Conservation (phyloP, 2,329 filamentous ascomycete species). For the Neofusicoccum ribis region DNA sequence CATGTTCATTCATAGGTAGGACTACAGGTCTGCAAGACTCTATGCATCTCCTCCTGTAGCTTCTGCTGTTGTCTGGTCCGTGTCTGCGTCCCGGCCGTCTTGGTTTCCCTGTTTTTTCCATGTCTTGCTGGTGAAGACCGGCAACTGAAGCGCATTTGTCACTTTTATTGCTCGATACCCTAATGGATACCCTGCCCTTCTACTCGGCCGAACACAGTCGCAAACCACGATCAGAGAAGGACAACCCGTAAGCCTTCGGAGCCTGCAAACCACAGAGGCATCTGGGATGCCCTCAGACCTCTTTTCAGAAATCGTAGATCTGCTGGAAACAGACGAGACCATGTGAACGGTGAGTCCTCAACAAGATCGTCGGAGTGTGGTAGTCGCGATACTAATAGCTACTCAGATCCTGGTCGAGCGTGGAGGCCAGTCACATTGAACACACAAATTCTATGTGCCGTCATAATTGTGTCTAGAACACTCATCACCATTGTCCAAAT, state of each 20-base stretch:
- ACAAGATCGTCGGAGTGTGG: too few species aligned
- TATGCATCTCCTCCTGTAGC: background rate
- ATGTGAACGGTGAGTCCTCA: background rate
- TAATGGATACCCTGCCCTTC: background rate
- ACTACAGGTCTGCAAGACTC: background rate
- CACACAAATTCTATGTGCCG: conserved; percentile 37
- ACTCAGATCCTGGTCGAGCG: background rate
- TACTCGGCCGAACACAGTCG: background rate
- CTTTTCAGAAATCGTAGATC: background rate
- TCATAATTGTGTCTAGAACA: conserved; percentile 40
- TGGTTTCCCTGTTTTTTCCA: background rate
- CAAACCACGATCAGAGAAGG: background rate
- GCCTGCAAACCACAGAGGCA: background rate
- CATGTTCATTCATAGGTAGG: background rate
- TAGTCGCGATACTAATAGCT: background rate
- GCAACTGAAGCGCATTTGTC: background rate
- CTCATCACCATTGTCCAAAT: conserved; percentile 50
- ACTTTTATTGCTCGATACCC: background rate
- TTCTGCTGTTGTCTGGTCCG: background rate
- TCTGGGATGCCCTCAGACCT: background rate
- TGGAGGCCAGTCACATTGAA: conserved; percentile 44
- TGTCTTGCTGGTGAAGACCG: background rate
- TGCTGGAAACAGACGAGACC: background rate
- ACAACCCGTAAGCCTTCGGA: background rate
- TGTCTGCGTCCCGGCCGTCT: background rate